Evolutionary conservation across 1,284 basidiomycete genomes (phyloP), one percentile per base, ranked within the genome.

Genomic region (Abortiporus biennis): DNA sequence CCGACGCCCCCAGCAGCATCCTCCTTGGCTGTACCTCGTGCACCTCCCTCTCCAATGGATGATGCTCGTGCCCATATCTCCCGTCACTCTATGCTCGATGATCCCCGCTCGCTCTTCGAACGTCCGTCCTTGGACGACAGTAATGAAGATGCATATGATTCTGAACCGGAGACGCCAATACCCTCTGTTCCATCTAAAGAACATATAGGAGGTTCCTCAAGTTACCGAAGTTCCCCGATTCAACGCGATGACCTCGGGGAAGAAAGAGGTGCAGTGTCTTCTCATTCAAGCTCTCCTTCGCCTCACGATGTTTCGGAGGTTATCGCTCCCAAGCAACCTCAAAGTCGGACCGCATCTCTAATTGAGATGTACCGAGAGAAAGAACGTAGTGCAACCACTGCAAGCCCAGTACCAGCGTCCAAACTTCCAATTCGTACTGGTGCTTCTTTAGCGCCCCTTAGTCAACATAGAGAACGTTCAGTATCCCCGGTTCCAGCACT

Each of bases 351-450:
- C 2, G 80, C 82, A 4, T 72, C 77, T 2, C 67, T 89, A 38
- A 89, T 89, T 52, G 83, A 87, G 59, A 83, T 89, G 83, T 89
- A 86, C 54, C 74, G 83, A 32, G 80, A 87, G 62, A 72, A 73
- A 38, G 85, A 89, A 59, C 47, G 63, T 61, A 8, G 31, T 15
- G 17, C 25, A 47, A 27, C 47, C 22, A 36, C 46, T 23, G 17
- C 30, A 36, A 6, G 47, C 25, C 29, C 57, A 5, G 47, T 56
- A 25, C 54, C 64, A n/a, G 51, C 63, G 6, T 66, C 69, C 13
- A 63, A 57, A 43, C 53, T 64, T 4, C 68, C 67, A 19, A 52
- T 66, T 32, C 64, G 58, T 48, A 38, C 47, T 25, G 48, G 46
- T 20, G 52, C 56, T 11, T 57, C 56, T 6, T 47, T 33, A 54